These are phyloP conservation scores for Comarum palustre DNA, from an alignment of 306 rosid species.

Conservation along the genomic window DNA sequence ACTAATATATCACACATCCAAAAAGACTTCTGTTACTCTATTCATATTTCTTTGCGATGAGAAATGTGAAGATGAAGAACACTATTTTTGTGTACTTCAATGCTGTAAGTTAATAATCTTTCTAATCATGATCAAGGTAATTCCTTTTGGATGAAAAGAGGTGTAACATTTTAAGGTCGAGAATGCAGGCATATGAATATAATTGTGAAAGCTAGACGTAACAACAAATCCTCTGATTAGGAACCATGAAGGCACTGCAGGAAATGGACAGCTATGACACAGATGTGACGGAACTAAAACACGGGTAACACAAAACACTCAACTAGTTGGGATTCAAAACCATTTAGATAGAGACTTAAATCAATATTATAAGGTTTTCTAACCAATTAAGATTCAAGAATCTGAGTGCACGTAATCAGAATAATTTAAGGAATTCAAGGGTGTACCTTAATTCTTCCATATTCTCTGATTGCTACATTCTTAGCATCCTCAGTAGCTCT, in stretches of 20 bases:
- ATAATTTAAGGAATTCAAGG: constrained; percentile 8
- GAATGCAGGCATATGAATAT: not conserved
- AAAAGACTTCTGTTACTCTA: not conserved
- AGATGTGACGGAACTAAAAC: not conserved
- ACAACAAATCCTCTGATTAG: not conserved
- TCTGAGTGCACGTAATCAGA: not conserved
- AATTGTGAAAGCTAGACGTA: not conserved
- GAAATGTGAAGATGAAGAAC: not conserved
- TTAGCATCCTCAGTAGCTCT: constrained; percentile 80
- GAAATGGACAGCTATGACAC: not conserved
- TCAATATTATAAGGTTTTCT: not conserved
- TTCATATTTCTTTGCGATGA: not conserved
- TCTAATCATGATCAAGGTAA: not conserved
- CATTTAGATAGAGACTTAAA: not conserved
- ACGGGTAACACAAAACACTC: not conserved
- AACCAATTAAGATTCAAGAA: not conserved
- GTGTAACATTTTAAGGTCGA: not conserved
- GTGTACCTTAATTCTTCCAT: constrained; percentile 84
- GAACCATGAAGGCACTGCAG: not conserved
- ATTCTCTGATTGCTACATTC: constrained; percentile 74
- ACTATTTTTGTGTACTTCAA: not conserved
- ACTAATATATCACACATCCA: not conserved
- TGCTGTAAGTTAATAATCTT: not conserved
- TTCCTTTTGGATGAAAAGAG: not conserved
- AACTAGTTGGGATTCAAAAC: not conserved